Evolutionary conservation across 805 yeast species (phyloP), one percentile per base, ranked within the genome.

Genomic region (Myxozyma kluyveri): DNA sequence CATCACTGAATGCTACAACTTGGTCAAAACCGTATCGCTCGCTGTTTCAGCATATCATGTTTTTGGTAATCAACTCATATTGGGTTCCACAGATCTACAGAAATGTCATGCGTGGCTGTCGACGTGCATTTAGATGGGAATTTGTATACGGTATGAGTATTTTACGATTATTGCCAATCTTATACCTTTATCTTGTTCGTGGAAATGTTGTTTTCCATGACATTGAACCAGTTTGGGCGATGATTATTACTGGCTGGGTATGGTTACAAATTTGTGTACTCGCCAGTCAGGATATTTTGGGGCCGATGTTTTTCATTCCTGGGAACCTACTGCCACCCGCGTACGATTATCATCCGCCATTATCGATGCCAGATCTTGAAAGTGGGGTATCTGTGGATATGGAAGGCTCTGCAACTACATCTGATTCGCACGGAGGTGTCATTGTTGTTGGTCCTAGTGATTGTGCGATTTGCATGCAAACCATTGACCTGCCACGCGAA

Each of bases 31-130:
- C 65, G 18, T 69, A 78, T 35, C 70, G 96, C 49, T 67, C 66
- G 24, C 60, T 72, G 1, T 79, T 83, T 62, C 96, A 88, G 64
- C 80, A 77, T 50, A 46, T 76, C 3, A 69, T 78, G 1, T 65
- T 84, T 7, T 54, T 81, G 1, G 45, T 75, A 0, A 61, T 84
- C 26, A 85, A 82, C 65, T 85, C 95, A 1, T 83, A 79, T 60
- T 89, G 96, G 96, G 60, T 86, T 14, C 96, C 97, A 1, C 98
- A 90, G 67, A 83, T 87, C 39, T 82, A 82, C 61, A 75, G 96
- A 65, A 88, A 88, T 65, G 79, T 83, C 2, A 66, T 82, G 26
- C 76, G 87, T 47, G 91, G 90, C 19, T 75, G 82, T 49, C 75
- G 88, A 50, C 74, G 79, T 49, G 80, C 86, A 2, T 80, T 88